These are phyloP conservation scores for Catharanthus roseus DNA, from an alignment of 257 asterid genomes.

Conservation along the genomic window DNA sequence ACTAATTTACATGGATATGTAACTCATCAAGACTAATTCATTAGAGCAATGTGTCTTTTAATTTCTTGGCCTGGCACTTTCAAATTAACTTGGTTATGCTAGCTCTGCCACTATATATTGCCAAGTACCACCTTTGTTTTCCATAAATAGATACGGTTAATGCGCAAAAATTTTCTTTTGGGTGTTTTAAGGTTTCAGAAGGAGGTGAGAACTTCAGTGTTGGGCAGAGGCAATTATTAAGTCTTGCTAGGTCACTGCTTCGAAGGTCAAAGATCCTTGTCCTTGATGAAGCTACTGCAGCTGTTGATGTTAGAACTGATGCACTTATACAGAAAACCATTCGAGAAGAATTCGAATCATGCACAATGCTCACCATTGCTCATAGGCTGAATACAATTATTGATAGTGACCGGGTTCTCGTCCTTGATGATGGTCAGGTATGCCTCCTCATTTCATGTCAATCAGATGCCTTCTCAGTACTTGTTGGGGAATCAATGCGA, in stretches of 20 bases:
- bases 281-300: conserved; percentile 99
- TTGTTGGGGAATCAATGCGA: background rate
- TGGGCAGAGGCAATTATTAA: conserved; percentile 86
- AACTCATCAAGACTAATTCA: background rate
- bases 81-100: too few species aligned
- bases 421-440: conserved; percentile 92
- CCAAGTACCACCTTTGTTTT: background rate
- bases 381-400: conserved; percentile 89
- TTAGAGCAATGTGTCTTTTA: background rate
- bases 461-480: background rate
- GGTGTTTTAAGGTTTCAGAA: conserved; percentile 66
- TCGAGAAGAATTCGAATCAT: conserved; percentile 78
- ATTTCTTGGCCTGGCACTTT: background rate
- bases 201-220: conserved; percentile 98
- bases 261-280: conserved; percentile 95
- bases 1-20: background rate
- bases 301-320: conserved; percentile 92
- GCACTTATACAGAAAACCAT: conserved; percentile 95
- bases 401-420: conserved; percentile 75
- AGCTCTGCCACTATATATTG: background rate
- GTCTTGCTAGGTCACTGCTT: conserved; percentile 92
- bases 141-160: background rate
- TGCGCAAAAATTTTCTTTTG: background rate
- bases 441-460: background rate
- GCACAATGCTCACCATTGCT: conserved; percentile 98